phyloP scores from a whole-genome alignment of 306 rosid genomes.

The Medicago arabica region DNA sequence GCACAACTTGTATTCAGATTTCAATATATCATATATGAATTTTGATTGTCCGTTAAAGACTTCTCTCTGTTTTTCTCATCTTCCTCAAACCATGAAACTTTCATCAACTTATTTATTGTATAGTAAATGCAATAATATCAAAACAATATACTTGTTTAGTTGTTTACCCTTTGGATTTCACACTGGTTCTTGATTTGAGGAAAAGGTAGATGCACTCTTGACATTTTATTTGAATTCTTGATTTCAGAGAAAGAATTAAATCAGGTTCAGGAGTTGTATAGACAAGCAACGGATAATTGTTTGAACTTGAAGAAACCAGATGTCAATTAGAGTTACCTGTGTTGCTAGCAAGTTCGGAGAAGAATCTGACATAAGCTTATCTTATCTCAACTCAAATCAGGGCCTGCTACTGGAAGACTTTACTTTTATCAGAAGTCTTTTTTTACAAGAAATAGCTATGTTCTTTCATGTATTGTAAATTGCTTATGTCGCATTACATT shows the following conservation, averaged over 20 bases:
- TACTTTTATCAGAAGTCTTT: not conserved
- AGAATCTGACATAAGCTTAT: slow-evolving; percentile 2
- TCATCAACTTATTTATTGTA: not conserved
- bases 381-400: slow-evolving; percentile 3
- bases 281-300: slow-evolving; percentile 84
- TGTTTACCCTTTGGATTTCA: slow-evolving; percentile 8
- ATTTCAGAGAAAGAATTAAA: slow-evolving; percentile 74
- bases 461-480: slow-evolving; percentile 22
- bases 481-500: not conserved
- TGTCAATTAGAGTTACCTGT: slow-evolving; percentile 25
- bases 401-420: slow-evolving; percentile 1
- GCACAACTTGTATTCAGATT: not conserved
- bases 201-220: not conserved
- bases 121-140: not conserved
- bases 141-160: not conserved
- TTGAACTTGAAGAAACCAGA: slow-evolving; percentile 82
- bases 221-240: slow-evolving; percentile 38
- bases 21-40: not conserved
- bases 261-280: slow-evolving; percentile 74
- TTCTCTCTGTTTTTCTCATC: not conserved
- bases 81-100: slow-evolving; percentile 3
- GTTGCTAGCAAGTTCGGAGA: not conserved
- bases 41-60: not conserved
- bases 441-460: not conserved
- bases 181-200: not conserved